Base-by-base conservation (phyloP, 2,329 filamentous ascomycete species). In the Cucurbitaria berberidis region DNA sequence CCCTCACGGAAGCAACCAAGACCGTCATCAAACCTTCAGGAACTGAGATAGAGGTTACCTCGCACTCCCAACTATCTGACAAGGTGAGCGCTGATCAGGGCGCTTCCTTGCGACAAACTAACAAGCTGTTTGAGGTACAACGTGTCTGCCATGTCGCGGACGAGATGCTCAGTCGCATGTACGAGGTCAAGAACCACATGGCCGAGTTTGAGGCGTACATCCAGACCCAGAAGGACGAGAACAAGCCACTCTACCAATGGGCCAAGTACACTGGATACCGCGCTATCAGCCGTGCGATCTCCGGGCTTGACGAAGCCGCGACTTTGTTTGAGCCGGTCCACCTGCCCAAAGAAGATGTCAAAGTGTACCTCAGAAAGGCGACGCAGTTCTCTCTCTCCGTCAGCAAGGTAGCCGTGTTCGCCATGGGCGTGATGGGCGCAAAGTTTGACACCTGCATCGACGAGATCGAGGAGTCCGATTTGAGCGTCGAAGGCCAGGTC, bases 181-280 rank as follows among this genome's bases (percentile, higher is more conserved):
- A 7, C 19, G 49, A 51, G 26, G 47, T 66, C 3, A 46, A 59
- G 11, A 16, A 29, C 10, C 45, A 49, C 19, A 63, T 65, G 58
- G 15, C 18, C 9, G 16, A 36, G 8, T 55, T 62, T 26, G 22
- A 19, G n/a, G 39, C 51, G 13, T 59, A 60, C 11, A 36, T 62
- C 22, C 26, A 48, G 10, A 29, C 19, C 4, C 51, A 63, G 35
- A 48, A 55, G 5, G 16, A 40, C 15, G 16, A 51, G 5, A 29
- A 52, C 24, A 57, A 60, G 46, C 55, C 60, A 10, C 34, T 65
- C 4, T 52, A 59, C 30, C 42, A 50, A 29, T 67, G 64, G 62
- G 11, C 36, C 6, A 55, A 43, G 19, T 64, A 60, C 42, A 22
- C 38, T 5, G 29, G 42, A 30, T 66, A 64, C 15, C 19, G 22